A percentile compares a stretch with the other conserved stretches of the same genome.
Evolutionary conservation across 1,284 basidiomycete species (phyloP).

Genomic region (Athelia psychrophila): DNA sequence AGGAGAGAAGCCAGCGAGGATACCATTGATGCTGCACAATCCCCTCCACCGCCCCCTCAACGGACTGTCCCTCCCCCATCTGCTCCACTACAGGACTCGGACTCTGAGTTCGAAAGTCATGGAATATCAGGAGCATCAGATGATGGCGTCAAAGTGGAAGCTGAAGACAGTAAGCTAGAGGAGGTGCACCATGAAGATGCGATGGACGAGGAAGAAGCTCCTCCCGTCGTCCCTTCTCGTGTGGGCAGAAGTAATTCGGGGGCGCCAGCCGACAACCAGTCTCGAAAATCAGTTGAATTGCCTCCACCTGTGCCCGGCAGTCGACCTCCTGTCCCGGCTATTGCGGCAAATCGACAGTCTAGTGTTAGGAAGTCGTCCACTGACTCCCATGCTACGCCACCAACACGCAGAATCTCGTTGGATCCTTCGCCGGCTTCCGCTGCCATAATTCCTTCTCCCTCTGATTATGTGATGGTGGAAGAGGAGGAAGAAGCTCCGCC

Average conservation of each 20-base stretch:
- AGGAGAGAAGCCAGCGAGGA: slow-evolving; percentile 27
- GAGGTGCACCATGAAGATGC: slow-evolving; percentile 57
- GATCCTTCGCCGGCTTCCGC: slow-evolving; percentile 15
- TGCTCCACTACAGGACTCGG: slow-evolving; percentile 31
- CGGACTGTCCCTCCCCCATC: slow-evolving; percentile 27
- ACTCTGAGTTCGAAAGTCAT: slow-evolving; percentile 42
- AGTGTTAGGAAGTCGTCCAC: slow-evolving; percentile 33
- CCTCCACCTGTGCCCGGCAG: slow-evolving; percentile 18
- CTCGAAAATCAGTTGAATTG: slow-evolving; percentile 15
- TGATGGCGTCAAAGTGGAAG: slow-evolving; percentile 60
- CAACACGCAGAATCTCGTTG: not conserved
- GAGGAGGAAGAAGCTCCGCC: slow-evolving; percentile 41
- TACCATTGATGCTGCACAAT: slow-evolving; percentile 10
- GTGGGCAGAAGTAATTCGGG: slow-evolving; percentile 23
- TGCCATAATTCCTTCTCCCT: slow-evolving; percentile 12
- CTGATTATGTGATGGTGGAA: slow-evolving; percentile 62
- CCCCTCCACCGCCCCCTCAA: slow-evolving; percentile 11
- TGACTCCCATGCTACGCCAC: slow-evolving; percentile 20
- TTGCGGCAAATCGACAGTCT: slow-evolving; percentile 30
- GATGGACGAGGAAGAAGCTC: slow-evolving; percentile 37
- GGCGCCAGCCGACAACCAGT: slow-evolving; percentile 17
- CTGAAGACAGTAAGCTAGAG: slow-evolving; percentile 67
- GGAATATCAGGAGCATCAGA: slow-evolving; percentile 44
- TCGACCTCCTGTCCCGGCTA: slow-evolving; percentile 41
- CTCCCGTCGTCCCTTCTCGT: slow-evolving; percentile 43